These are phyloP conservation scores for Cercospora sojina DNA, from an alignment of 2,329 filamentous ascomycete species.

Conservation along the genomic window DNA sequence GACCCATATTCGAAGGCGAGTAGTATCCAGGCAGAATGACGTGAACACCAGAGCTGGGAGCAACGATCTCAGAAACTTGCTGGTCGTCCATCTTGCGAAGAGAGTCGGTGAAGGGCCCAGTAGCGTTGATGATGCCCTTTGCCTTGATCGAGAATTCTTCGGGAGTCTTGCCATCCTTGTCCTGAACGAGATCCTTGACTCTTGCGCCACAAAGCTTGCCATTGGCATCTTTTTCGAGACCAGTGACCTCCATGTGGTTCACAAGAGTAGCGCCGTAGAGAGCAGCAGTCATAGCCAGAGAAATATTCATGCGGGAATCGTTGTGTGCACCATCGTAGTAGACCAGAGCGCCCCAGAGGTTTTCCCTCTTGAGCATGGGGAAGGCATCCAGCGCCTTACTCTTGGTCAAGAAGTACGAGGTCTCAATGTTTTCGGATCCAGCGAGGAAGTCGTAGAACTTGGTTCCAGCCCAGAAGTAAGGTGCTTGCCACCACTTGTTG, in stretches of 20 bases:
- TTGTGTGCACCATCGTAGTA: constrained; percentile 94
- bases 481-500: constrained; percentile 79
- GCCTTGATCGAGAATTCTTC: constrained; percentile 70
- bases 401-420: constrained; percentile 81
- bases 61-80: constrained; percentile 71
- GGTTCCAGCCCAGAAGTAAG: constrained; percentile 74
- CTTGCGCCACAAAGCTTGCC: constrained; percentile 73
- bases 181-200: constrained; percentile 68
- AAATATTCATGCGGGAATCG: constrained; percentile 89
- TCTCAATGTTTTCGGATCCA: constrained; percentile 83
- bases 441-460: constrained; percentile 85
- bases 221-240: constrained; percentile 69
- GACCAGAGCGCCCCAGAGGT: constrained; percentile 76
- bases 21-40: constrained; percentile 85
- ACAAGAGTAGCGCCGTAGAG: constrained; percentile 79
- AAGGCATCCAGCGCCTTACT: constrained; percentile 85
- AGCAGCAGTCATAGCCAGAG: constrained; percentile 83
- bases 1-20: constrained; percentile 79
- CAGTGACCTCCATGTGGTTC: constrained; percentile 79
- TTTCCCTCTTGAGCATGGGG: constrained; percentile 80
- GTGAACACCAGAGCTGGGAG: constrained; percentile 81
- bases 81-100: constrained; percentile 83
- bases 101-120: constrained; percentile 81
- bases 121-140: constrained; percentile 83
- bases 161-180: constrained; percentile 61